Evolutionary conservation across 1,284 basidiomycete genomes (phyloP), one percentile per base, ranked within the genome.

Genomic region (Fomitopsis betulina): DNA sequence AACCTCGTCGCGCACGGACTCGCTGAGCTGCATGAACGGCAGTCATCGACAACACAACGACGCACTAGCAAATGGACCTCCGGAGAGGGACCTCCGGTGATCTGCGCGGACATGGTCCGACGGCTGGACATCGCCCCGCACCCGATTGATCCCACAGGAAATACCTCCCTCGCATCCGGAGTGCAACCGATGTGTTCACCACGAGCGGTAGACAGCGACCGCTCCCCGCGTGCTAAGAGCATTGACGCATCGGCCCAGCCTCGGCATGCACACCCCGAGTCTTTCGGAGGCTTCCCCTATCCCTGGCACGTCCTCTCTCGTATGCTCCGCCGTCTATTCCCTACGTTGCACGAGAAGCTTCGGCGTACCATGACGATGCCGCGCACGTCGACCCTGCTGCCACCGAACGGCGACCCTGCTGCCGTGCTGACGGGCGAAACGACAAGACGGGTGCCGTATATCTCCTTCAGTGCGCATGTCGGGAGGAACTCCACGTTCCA

Each of bases 401-500:
- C 79, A 15, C 73, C 70, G 58, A 71, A 15, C 57, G 70, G 27
- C 6, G 59, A 47, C 15, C 53, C 38, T 8, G 15, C 58, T 33
- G 57, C 63, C 45, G 8, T 65, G 32, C 19, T 54, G 64, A 35
- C 72, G 2, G 69, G 70, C 8, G 68, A 72, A 25, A 78, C 75
- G 21, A 75, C 75, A 37, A 84, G 79, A 63, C 69, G 76, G 0
- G 94, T 93, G 1, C 82, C 89, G 1, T 98, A 98, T 71, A 86
- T 98, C 53, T 84, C 88, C 2, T 98, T 98, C 70, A 84, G 92
- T 43, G 90, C 91, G 0, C 75, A 84, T 12, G 93, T 96, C 3
- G 92, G 92, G 0, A 79, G 90, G 55, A 98, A 98, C 71, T 96
- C 93, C 23, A 78, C 82, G n/a, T 98, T 99, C 70, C 83, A 86